These are phyloP conservation scores for Aureobasidium sp. DNA, from an alignment of 2,329 filamentous ascomycete species.

Conservation along the genomic window DNA sequence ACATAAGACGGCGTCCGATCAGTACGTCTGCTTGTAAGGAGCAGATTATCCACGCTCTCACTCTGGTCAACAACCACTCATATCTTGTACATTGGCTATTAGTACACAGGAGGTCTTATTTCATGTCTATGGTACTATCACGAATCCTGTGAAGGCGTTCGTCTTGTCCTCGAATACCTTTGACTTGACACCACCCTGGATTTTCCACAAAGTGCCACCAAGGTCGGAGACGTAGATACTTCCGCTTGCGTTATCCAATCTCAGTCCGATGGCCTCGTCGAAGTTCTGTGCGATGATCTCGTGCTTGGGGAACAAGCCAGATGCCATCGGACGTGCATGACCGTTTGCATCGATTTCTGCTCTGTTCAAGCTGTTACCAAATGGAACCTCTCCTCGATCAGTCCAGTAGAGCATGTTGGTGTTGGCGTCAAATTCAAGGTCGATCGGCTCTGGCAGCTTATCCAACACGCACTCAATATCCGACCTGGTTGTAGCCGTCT, in stretches of 20 bases:
- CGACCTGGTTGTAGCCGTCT: constrained; percentile 26
- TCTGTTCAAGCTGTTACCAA: constrained; percentile 47
- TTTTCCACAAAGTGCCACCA: neutral
- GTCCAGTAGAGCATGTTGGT: constrained; percentile 49
- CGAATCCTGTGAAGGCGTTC: neutral
- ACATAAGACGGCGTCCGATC: too few species aligned
- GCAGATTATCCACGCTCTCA: neutral
- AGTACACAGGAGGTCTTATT: neutral
- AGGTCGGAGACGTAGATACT: neutral
- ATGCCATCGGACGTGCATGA: neutral
- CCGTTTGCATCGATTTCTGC: neutral
- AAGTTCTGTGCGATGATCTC: constrained; percentile 27
- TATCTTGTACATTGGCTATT: neutral
- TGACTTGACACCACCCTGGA: neutral
- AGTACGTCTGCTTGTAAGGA: neutral
- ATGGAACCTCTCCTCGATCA: constrained; percentile 48
- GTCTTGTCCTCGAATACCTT: neutral
- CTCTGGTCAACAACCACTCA: neutral
- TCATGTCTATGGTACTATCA: neutral
- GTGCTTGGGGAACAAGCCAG: constrained; percentile 21
- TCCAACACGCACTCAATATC: constrained; percentile 38
- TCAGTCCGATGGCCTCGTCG: constrained; percentile 39
- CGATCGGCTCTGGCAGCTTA: constrained; percentile 47
- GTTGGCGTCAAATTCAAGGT: constrained; percentile 46
- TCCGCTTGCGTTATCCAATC: neutral